Conservation (phyloP, 106 monocot species). For the Triglochin maritima region DNA sequence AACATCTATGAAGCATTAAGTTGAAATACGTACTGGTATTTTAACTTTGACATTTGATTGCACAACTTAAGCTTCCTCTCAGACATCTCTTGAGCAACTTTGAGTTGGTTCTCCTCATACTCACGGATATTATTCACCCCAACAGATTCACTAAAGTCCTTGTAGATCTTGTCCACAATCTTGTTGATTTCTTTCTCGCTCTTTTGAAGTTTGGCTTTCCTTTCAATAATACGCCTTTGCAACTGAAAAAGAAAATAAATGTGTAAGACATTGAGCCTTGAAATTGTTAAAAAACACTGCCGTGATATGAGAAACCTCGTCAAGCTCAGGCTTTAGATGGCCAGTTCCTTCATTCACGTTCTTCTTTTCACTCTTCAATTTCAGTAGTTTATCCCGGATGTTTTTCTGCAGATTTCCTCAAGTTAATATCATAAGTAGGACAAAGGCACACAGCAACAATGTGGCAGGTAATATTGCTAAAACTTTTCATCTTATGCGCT, state of each 20-base stretch:
- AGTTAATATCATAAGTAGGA: not conserved
- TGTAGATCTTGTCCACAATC: slow-evolving; percentile 77
- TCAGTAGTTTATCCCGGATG: slow-evolving; percentile 47
- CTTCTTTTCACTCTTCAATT: slow-evolving; percentile 55
- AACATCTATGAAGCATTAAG: not conserved
- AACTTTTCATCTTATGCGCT: no score
- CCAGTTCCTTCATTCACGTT: slow-evolving; percentile 60
- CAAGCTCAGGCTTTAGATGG: slow-evolving; percentile 56
- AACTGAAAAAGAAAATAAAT: slow-evolving; percentile 31
- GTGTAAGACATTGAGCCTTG: not conserved
- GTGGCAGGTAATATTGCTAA: no score
- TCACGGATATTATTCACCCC: slow-evolving; percentile 96
- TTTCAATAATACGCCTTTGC: slow-evolving; percentile 40
- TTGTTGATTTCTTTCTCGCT: slow-evolving; percentile 86
- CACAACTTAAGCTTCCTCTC: slow-evolving; percentile 64
- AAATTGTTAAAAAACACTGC: not conserved
- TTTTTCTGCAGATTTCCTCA: slow-evolving; percentile 49
- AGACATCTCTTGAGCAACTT: slow-evolving; percentile 67
- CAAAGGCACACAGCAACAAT: not conserved
- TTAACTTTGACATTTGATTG: slow-evolving; percentile 93
- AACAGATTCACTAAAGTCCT: slow-evolving; percentile 82
- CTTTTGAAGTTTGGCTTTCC: slow-evolving; percentile 46
- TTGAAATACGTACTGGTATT: slow-evolving; percentile 75
- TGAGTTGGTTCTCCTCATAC: slow-evolving; percentile 91
- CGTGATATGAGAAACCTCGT: slow-evolving; percentile 37